These are phyloP conservation scores for Hypholoma fasciculare DNA, from an alignment of 768 basidiomycete species.

Conservation along the genomic window DNA sequence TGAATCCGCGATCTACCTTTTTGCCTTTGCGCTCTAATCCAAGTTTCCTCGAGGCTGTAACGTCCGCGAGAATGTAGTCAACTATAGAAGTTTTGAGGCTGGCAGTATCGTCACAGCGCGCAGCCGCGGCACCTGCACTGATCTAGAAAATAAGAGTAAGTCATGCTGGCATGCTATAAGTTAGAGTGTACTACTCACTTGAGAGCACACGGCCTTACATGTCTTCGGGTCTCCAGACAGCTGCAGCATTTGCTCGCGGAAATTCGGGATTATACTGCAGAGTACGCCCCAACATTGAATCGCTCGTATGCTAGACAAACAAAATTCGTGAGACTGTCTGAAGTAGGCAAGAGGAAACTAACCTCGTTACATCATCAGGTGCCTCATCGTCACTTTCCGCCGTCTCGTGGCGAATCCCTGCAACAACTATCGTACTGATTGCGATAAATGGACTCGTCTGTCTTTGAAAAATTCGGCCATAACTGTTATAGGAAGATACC, in stretches of 20 bases:
- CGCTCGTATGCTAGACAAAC: neutral
- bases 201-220: neutral
- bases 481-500: neutral
- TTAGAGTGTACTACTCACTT: neutral
- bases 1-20: conserved; percentile 13
- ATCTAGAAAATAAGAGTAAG: neutral
- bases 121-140: neutral
- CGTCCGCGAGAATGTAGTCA: conserved; percentile 5
- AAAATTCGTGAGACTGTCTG: neutral
- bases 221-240: neutral
- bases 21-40: neutral
- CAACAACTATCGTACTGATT: neutral
- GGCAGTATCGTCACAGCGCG: conserved; percentile 6
- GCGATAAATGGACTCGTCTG: neutral
- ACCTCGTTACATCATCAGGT: neutral
- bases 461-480: neutral
- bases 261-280: neutral
- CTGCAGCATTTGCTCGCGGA: neutral
- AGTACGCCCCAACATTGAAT: neutral
- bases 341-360: neutral
- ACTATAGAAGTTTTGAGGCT: conserved; percentile 3
- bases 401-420: neutral
- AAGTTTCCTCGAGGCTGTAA: neutral
- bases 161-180: neutral
- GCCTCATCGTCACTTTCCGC: neutral